Base-by-base conservation (phyloP, 169 alveolate genomes). In the Plasmodium gaboni region DNA sequence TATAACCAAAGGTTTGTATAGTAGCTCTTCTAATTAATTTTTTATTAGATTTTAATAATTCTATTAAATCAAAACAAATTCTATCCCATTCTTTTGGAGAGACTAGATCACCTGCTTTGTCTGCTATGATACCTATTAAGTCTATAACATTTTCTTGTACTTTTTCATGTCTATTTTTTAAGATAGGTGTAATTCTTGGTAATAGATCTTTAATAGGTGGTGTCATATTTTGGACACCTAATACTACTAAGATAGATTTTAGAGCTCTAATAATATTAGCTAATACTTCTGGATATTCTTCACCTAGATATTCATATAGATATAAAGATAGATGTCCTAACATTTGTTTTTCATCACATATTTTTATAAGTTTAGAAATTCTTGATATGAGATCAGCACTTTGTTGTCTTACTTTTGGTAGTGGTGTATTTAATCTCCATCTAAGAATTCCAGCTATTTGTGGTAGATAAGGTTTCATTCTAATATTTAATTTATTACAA, bases 1-100 rank as follows among this genome's bases (percentile, higher is more conserved):
- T 99, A 96, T 98, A 98, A 12, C 99, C 99, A 93, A 98, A 99
- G 26, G 99, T 99, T 91, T 98, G 98, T 5, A 99, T 99, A 3
- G 99, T 97, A 53, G 99, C 99, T 70, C 99, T 96, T 24, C 99
- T 94, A 87, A 98, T 98, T 17, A 96, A 97, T 95, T 96, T 98
- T 95, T 97, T 98, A 91, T 95, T 98, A 74, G 98, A 99, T 96
- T 96, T 97, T 92, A 98, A 96, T 46, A 98, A 93, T 88, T 98
- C 99, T 48, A 99, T 93, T 70, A 98, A 94, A 92, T 98, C 99
- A 92, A 98, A 99, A 89, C 99, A 98, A 6, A 99, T 99, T 71
- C 99, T 95, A 96, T 98, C 99, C 99, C 99, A 99, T 92, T 99
- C 99, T 90, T 98, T 98, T 1, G 99, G 99, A 17, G 99, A 98